Evolutionary conservation across 2,329 filamentous ascomycete genomes (phyloP), one percentile per base, ranked within the genome.

Genomic region (Penicillium sp.): DNA sequence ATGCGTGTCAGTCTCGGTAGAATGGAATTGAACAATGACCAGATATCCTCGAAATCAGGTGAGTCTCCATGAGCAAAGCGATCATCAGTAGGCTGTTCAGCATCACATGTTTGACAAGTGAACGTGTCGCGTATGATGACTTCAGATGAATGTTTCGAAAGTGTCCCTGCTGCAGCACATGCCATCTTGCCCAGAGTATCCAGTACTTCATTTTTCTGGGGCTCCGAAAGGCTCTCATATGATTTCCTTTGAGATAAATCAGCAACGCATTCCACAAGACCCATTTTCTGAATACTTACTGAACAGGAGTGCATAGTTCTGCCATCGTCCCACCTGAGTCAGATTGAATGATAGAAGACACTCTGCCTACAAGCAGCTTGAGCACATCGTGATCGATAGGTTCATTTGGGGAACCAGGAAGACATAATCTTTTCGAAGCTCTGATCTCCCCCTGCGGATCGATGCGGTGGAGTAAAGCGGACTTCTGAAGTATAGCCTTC

Each of bases 131-230:
- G 62, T 45, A 47, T 54, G 32, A 53, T 63, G 27, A 66, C 62
- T 13, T 61, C 57, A 64, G 67, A 57, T 39, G 66, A 43, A 54
- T 67, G 64, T 54, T 65, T 58, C 36, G 42, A 59, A 44, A 86
- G 68, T 6, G 75, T 79, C 31, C 75, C 74, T 52, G 82, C 79
- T 13, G 77, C 74, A 14, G 80, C 81, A 67, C 87, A 89, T 16
- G 82, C 76, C 45, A 85, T 68, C 45, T 78, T 79, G 3, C 85
- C 83, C 13, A 91, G 66, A 10, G 80, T 67, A 36, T 83, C 74
- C 39, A 89, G 72, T 8, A 79, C 71, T 32, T 77, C 75, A 60
- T 80, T 83, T 64, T 83, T 81, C 22, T 79, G 73, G 7, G 72
- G 55, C 54, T 85, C 81, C 14, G 76, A 61, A 4, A 84, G 69